Base-by-base conservation (phyloP, 2,329 filamentous ascomycete species). In the Chrysoporthe puriensis region DNA sequence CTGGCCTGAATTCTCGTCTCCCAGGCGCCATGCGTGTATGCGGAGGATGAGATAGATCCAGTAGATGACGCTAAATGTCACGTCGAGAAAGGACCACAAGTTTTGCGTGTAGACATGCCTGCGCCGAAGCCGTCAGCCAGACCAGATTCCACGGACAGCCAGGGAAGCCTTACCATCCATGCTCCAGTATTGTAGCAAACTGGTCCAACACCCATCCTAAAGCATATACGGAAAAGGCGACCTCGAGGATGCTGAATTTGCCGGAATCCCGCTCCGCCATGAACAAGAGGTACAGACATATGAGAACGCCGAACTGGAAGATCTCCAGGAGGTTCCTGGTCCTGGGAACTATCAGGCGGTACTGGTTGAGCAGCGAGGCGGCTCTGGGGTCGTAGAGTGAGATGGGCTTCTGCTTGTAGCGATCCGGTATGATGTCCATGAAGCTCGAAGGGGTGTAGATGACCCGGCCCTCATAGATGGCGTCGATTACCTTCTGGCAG, bases 61-160 rank as follows among this genome's bases (percentile, higher is more conserved):
- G 75, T 92, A 96, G 43, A 96, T 90, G 54, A 84, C 73, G n/a
- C 89, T 86, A 73, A 95, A 96, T 4, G 88, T 88, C 59, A 95
- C 88, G 76, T 96, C 93, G 18, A 96, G 85, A 73, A 96, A 96
- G 0, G 92, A 93, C 93, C 93, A 96, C 3, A 96, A 81, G 73
- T 96, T 95, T 76, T 96, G 92, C 0, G 92, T 94, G 74, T 96
- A 94, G 1, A 96, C 92, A 67, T 88, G 87, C 91, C 91, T 87
- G 60, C 67, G 52, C 34, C 62, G 40, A 46, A 48, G 26, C 14
- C 63, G 64, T 64, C 36, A 88, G 62, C 86, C 84, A 63, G 2
- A 21, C 8, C 11, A 42, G 9, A 32, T 14, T 1, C 56, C 34
- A 42, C 34, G 16, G 9, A 44, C 57, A 43, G 26, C 9, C 11